Evolutionary conservation across 1,284 basidiomycete genomes (phyloP), one percentile per base, ranked within the genome.

Genomic region (Moesziomyces sp.): DNA sequence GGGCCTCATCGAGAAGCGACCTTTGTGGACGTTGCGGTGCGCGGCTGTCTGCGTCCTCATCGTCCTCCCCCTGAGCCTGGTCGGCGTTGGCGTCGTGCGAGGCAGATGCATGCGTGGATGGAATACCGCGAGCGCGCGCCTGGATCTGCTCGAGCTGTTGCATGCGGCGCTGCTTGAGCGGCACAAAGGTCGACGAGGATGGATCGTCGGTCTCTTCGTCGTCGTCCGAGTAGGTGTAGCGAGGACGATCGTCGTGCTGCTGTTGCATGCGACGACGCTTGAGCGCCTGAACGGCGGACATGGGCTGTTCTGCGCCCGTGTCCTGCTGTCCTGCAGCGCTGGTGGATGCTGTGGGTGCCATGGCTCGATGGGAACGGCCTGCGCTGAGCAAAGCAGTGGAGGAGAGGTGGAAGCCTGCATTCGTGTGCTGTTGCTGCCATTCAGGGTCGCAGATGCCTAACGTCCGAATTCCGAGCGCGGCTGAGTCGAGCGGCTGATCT

Each of bases 111-210:
- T 35, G 33, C 40, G 51, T 26, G 8, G 54, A 19, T 0, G 48
- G 19, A 10, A 40, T 19, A 9, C 55, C 63, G 18, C 63, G 48
- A 21, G 45, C 58, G 9, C 65, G 59, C 33, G 50, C 52, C 46
- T 68, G 52, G 18, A 77, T 58, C 40, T 62, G 91, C 28, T 91
- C 90, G 10, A 96, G 87, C 80, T 91, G 92, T 58, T 91, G 90
- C 80, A 92, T 89, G 49, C 92, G 89, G 40, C 94, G 89, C 84
- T 97, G 91, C 43, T 93, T 90, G 44, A 97, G 90, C 7, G 96
- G 91, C 26, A 99, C 86, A 84, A 98, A 98, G 1, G 91, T 92
- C 63, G 91, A 89, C 2, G 74, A 63, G 8, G 63, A 63, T 43
- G 86, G 81, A 10, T 86, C 88, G 62, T 90, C 88, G 35, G 89